phyloP scores from a whole-genome alignment of 163 green algal genomes.

The Scenedesmus sp. region DNA sequence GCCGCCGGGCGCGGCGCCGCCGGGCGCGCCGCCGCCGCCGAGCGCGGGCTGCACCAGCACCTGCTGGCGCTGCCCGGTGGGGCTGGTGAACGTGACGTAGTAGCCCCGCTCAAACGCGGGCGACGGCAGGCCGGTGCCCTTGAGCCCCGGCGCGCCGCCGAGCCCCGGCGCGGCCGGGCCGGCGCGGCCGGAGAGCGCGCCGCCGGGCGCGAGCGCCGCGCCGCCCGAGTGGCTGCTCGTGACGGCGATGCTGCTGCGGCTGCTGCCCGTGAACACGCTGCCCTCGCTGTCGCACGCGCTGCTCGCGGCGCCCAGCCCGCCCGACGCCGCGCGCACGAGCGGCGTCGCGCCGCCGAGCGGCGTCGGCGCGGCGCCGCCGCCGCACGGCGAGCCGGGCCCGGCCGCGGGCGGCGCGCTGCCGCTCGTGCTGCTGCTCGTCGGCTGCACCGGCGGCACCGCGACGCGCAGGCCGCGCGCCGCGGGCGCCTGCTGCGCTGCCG shows the following conservation, averaged over 20 bases:
- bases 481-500: not conserved
- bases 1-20: not conserved
- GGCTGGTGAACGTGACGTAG: constrained; percentile 28
- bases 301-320: constrained; percentile 8
- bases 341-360: not conserved
- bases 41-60: constrained; percentile 26
- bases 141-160: too few species aligned
- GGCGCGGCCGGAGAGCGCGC: too few species aligned
- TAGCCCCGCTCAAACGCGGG: constrained; percentile 20
- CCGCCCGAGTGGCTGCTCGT: constrained; percentile 30
- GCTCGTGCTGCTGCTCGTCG: too few species aligned
- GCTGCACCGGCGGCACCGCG: too few species aligned
- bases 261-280: constrained; percentile 34
- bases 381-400: not conserved
- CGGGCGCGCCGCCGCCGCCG: not conserved
- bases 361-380: not conserved
- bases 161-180: too few species aligned
- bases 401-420: not conserved
- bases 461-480: too few species aligned
- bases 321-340: not conserved
- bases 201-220: too few species aligned
- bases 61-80: constrained; percentile 21
- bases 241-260: constrained; percentile 23
- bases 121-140: constrained; percentile 1
- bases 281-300: constrained; percentile 36